A percentile compares a stretch with the other conserved stretches of the same genome.
Conservation (phyloP, 768 basidiomycete species). For the Crepidotus variabilis region DNA sequence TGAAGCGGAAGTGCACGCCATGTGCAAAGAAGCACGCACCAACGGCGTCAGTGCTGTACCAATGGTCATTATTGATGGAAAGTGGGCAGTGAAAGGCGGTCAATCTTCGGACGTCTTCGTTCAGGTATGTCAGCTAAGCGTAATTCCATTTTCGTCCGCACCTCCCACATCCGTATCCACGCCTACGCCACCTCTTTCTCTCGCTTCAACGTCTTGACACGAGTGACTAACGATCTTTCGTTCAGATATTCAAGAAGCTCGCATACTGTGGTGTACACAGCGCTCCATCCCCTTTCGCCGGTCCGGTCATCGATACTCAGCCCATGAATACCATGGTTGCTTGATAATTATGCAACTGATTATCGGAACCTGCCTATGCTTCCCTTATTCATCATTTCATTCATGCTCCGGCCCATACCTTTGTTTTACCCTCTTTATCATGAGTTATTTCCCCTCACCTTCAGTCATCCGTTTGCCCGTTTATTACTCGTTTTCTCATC, state of each 20-base stretch:
- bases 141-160: neutral
- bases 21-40: slow-evolving; percentile 57
- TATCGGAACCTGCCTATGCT: neutral
- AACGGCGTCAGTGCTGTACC: slow-evolving; percentile 79
- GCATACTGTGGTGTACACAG: slow-evolving; percentile 30
- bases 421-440: no score
- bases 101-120: slow-evolving; percentile 70
- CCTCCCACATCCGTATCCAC: neutral
- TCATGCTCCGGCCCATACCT: no score
- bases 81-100: slow-evolving; percentile 74
- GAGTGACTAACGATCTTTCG: neutral
- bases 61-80: slow-evolving; percentile 73
- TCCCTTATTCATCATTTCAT: neutral
- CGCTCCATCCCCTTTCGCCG: slow-evolving; percentile 30
- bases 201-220: no score
- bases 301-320: slow-evolving; percentile 28
- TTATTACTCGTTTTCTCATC: no score
- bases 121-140: slow-evolving; percentile 37
- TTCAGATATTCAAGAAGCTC: slow-evolving; percentile 49
- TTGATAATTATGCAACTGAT: neutral
- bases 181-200: neutral
- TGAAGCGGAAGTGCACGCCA: slow-evolving; percentile 56
- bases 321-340: slow-evolving; percentile 17
- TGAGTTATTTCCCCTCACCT: no score
- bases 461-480: no score